Base-by-base conservation (phyloP, 345 rosid species). In the Sonneratia alba region DNA sequence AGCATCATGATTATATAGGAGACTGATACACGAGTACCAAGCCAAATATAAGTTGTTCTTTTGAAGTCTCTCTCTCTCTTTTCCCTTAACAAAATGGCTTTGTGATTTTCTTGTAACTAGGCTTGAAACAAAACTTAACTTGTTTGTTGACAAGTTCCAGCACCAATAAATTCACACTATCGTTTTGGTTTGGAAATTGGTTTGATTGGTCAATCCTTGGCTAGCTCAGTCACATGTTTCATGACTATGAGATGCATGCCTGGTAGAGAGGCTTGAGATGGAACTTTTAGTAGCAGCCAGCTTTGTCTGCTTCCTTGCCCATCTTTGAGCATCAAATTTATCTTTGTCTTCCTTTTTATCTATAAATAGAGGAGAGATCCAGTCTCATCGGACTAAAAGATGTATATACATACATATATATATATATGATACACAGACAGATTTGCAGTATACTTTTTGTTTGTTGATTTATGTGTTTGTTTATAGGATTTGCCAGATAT, bases 401-500 rank as follows among this genome's bases (percentile, higher is more conserved):
- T 62, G 37, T 19, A 62, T 62, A 62, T 24, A 32, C 9, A 22
- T 59, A 13, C 36, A 22, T 9, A 61, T 22, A 22, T 9, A 42
- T 9, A 42, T 9, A 2, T 9, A 42, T 9, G 10, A 42, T 42
- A 42, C 45, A 42, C 45, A 42, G 6, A 42, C 32, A 0, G 36
- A 61, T 61, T 6, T 9, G 10, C 15, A 8, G 15, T 68, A 16
- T 67, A 3, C 16, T 14, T 40, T 19, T 65, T 40, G 24, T 16
- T n/a, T 53, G 7, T 53, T 53, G 59, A 53, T 21, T 53, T 53
- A 53, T 53, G 59, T 18, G 59, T n/a, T 53, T 22, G 21, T 73
- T 80, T 49, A 69, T 83, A 96, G 99, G 89, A 89, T 76, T 81
- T 96, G 55, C 97, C 98, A 2, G 83, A 75, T 59, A 73, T 92